These are phyloP conservation scores for Paecilomyces sp. DNA, from an alignment of 2,329 filamentous ascomycete species.

Conservation along the genomic window DNA sequence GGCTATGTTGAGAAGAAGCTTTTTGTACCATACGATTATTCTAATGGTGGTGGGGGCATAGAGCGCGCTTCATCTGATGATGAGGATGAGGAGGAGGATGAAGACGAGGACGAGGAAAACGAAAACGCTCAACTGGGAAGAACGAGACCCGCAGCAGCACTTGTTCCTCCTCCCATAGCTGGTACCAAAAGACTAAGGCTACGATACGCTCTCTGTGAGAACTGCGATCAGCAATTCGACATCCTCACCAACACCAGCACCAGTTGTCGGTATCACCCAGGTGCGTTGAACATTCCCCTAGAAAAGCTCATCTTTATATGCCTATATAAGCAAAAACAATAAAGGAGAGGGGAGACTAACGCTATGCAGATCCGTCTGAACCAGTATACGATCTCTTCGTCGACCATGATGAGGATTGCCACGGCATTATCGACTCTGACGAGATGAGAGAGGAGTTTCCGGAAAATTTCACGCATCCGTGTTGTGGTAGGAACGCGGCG, in stretches of 20 bases:
- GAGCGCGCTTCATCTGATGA: background rate
- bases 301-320: no score
- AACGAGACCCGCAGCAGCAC: no score
- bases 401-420: background rate
- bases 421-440: background rate
- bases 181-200: background rate
- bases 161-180: background rate
- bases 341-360: no score
- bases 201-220: background rate
- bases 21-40: background rate
- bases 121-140: no score
- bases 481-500: background rate
- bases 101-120: background rate
- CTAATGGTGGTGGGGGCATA: background rate
- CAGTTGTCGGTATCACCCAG: background rate
- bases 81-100: background rate
- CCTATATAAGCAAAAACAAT: no score
- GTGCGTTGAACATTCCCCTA: background rate
- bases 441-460: background rate
- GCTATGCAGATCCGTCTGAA: background rate
- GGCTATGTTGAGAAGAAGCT: background rate
- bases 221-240: background rate
- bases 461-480: background rate
- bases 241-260: background rate
- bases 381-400: background rate